Evolutionary conservation across 2,329 filamentous ascomycete genomes (phyloP), one percentile per base, ranked within the genome.

Genomic region (Podosphaera aphanis): DNA sequence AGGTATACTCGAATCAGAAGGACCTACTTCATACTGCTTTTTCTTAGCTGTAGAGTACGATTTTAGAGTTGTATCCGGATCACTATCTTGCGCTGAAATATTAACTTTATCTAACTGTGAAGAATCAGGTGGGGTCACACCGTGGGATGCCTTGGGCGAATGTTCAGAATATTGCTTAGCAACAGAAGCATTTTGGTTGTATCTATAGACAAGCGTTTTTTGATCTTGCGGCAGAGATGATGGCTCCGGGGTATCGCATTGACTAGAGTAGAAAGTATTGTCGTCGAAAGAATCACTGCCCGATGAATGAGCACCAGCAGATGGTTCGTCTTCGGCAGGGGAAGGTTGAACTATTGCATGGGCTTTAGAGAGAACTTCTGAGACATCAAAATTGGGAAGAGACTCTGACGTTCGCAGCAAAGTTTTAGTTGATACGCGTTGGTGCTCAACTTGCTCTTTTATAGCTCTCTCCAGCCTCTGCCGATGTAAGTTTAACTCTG

Each of bases 211-310:
- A 44, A 49, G 43, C 36, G 52, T 55, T 51, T 52, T 56, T 44
- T 51, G 52, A 44, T 47, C 50, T 43, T 51, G 49, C 36, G 54
- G 51, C 35, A 65, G 64, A 48, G 65, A 63, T 43, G 63, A 65
- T 25, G 67, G 69, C 47, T 73, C 68, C 49, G 73, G 73, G 51
- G 85, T 93, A 60, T 86, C 82, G 66, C 86, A 79, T 65, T 80
- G 83, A 64, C 86, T 94, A 53, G 88, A 94, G 67, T 95, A 94
- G 63, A 93, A 93, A 36, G 85, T 90, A 59, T 92, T 85, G 60
- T 92, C 80, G 63, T 94, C 85, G 64, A 85, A 83, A 31, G 83
- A 90, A 61, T 88, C 83, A 70, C 70, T 81, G 58, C 72, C 70
- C 60, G 75, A 74, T 57, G 67, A 68, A 62, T 77, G 70, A 67